Evolutionary conservation across 1,284 basidiomycete genomes (phyloP), one percentile per base, ranked within the genome.

Genomic region (Microbotryum lychnidis-dioicae): DNA sequence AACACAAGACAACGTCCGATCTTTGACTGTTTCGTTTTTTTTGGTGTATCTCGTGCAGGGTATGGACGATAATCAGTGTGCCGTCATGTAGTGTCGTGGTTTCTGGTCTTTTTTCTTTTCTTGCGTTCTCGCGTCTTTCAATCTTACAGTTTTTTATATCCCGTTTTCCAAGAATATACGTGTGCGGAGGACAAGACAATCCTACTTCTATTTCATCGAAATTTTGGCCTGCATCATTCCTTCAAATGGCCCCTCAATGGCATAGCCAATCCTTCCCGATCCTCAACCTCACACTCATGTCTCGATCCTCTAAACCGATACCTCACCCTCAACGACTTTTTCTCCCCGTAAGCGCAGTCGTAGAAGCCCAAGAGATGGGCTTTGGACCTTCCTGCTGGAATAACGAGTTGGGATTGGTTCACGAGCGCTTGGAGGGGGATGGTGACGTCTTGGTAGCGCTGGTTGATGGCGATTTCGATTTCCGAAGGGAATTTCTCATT

Each of bases 341-440:
- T 75, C 60, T 81, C 78, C 46, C 81, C 82, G 81, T 83, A 62
- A 83, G 87, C 52, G 27, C 50, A 56, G 56, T 72, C 81, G 60
- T 64, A 66, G 60, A 67, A 73, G 10, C 64, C 70, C 20, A 69
- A 55, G 16, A 67, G 56, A 58, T 74, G 54, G 56, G 77, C 74
- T 71, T 83, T 83, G 20, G 76, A 74, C 67, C 86, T 78, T 53
- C 84, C 85, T 54, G 84, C 84, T 20, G 91, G 85, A 64, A 96
- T 85, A 72, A 85, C 82, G 54, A 96, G 74, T 73, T 89, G 87
- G 53, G 86, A 85, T 66, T 86, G 81, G 66, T 82, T 48, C 51
- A 93, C 87, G 20, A 94, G 79, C 27, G 88, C 84, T 77, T 93
- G 91, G 31, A 94, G 72, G 4, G 91, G 83, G 37, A 87, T 78